Base-by-base conservation (phyloP, 495 filamentous ascomycete species). In the Aspergillus hancockii region DNA sequence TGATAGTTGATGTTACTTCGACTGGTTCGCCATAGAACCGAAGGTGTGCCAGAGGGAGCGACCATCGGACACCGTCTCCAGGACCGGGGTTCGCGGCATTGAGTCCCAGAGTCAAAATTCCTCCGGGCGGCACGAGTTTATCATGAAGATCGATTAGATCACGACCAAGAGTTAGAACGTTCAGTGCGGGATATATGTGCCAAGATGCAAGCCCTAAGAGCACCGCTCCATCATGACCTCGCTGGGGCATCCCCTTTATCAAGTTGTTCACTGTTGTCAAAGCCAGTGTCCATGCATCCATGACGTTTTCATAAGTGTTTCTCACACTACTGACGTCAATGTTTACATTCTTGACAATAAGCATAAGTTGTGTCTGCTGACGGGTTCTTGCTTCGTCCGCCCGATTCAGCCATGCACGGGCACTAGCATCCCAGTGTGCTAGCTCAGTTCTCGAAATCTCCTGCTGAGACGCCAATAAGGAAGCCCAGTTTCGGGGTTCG, bases 401-500 rank as follows among this genome's bases (percentile, higher is more conserved):
- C 14, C 52, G 32, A 14, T 60, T 40, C 4, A 60, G 12, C 58
- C 58, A 60, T 5, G 58, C 43, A 6, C 58, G 58, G 9, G 58
- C 58, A 41, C 58, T 60, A 8, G 58, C 43, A 34, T 60, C 58
- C 58, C 58, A 60, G 22, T 50, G 14, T n/a, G 45, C 43, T 31
- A 60, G 38, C 8, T 19, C 23, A 0, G 18, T 18, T 31, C 58
- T 28, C 8, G 45, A 34, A 18, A 52, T 51, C 16, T 60, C 58
- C 14, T 60, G 49, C 5, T 25, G 8, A 14, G 58, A 50, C 0
- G 52, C 52, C 30, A 51, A 49, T 19, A 23, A 31, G 10, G 52
- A 22, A 3, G 32, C 21, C 21, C 45, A 54, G 38, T 55, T 49
- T 23, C 31, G 45, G 2, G 52, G 18, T 10, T 61, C 53, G 5